These are phyloP conservation scores for Colletotrichum sp. DNA, from an alignment of 2,329 filamentous ascomycete genomes.

Conservation along the genomic window DNA sequence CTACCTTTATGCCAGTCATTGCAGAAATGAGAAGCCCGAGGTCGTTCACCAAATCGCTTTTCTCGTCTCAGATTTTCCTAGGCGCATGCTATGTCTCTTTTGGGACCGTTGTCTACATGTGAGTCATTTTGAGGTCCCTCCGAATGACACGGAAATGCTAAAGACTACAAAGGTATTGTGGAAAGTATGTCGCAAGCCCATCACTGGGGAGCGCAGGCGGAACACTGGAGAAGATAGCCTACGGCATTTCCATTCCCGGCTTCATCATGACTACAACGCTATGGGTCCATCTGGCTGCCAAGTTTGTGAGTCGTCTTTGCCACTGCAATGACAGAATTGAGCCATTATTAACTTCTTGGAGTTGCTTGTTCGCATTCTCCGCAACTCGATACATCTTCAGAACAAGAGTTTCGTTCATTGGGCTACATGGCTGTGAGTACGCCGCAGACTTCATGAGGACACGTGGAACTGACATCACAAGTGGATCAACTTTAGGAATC, in stretches of 20 bases:
- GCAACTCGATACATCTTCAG: constrained; percentile 37
- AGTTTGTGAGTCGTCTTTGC: constrained; percentile 19
- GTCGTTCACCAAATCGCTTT: background rate
- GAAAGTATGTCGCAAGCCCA: constrained; percentile 65
- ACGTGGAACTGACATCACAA: background rate
- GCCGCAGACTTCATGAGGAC: background rate
- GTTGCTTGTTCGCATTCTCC: constrained; percentile 40
- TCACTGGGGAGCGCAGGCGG: constrained; percentile 51
- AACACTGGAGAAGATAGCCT: constrained; percentile 25
- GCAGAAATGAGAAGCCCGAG: background rate
- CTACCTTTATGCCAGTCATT: background rate
- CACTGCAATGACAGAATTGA: no score
- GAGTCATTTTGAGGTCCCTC: background rate
- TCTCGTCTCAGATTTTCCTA: background rate
- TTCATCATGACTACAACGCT: constrained; percentile 25
- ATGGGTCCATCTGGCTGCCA: constrained; percentile 25
- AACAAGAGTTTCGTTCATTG: constrained; percentile 35
- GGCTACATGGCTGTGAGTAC: constrained; percentile 33
- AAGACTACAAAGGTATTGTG: constrained; percentile 32
- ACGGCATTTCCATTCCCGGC: constrained; percentile 23
- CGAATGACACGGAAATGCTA: background rate
- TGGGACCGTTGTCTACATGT: background rate
- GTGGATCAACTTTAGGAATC: constrained; percentile 21
- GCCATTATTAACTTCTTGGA: background rate
- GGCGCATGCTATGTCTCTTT: background rate